Evolutionary conservation across 257 asterid genomes (phyloP).

Genomic region (Solanum neorickii): DNA sequence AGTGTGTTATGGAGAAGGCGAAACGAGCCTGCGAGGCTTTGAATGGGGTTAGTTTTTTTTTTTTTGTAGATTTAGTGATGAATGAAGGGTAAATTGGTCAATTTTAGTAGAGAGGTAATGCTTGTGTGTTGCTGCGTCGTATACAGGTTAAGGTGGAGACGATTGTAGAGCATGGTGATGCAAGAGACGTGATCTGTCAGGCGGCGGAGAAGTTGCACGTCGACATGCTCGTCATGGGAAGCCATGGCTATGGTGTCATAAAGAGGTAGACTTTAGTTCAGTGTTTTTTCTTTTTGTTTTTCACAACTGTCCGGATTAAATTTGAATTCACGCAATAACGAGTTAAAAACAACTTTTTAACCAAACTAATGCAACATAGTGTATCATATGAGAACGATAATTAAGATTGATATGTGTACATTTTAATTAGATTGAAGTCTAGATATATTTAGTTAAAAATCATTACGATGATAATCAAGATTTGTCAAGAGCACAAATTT

Average conservation of each 20-base stretch:
- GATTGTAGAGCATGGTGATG: constrained; percentile 49
- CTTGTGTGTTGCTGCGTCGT: neutral
- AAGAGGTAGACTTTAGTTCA: constrained; percentile 27
- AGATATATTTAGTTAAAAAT: neutral
- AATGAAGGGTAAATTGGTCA: neutral
- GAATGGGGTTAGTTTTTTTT: constrained; percentile 5
- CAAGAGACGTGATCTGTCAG: constrained; percentile 68
- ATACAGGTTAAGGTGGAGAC: constrained; percentile 59
- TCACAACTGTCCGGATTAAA: neutral
- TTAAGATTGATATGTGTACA: neutral
- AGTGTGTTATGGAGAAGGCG: constrained; percentile 35
- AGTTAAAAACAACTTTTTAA: neutral
- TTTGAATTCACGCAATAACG: neutral
- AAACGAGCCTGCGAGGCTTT: constrained; percentile 22
- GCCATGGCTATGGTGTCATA: constrained; percentile 57
- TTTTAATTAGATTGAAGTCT: neutral
- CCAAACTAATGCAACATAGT: too few relatives aligned
- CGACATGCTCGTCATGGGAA: constrained; percentile 58
- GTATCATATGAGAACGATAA: too few relatives aligned
- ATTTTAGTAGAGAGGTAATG: neutral
- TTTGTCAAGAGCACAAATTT: too few relatives aligned
- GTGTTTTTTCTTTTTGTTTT: too few relatives aligned
- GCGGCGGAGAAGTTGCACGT: constrained; percentile 45
- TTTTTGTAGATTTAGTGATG: neutral
- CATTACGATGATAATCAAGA: neutral